Evolutionary conservation across 2,329 filamentous ascomycete species (phyloP).

Genomic region (Sphaerulina populicola): DNA sequence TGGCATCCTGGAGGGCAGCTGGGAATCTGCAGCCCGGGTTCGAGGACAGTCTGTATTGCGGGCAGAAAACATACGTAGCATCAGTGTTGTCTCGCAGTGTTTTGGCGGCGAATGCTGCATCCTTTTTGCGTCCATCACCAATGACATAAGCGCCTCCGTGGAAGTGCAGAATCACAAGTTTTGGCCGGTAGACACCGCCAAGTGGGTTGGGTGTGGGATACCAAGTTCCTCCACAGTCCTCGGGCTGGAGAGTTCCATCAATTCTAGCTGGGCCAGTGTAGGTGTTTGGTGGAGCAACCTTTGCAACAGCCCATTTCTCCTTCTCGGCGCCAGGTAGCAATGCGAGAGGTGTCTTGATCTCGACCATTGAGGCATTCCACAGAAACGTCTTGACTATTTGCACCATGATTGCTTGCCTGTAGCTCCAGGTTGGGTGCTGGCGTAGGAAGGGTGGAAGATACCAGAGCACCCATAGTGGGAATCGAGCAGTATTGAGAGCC

Average conservation of each 20-base stretch:
- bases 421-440: conserved; percentile 36
- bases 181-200: conserved; percentile 15
- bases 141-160: conserved; percentile 45
- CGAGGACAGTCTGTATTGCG: conserved; percentile 44
- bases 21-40: conserved; percentile 43
- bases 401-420: conserved; percentile 34
- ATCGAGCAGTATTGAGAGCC: conserved; percentile 30
- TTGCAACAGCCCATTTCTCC: conserved; percentile 32
- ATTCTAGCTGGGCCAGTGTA: conserved; percentile 21
- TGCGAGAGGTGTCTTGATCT: conserved; percentile 28
- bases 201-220: conserved; percentile 28
- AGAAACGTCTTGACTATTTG: conserved; percentile 32
- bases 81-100: conserved; percentile 32
- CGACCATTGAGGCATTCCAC: conserved; percentile 29
- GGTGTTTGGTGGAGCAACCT: conserved; percentile 11
- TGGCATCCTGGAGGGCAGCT: conserved; percentile 43
- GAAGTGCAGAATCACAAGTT: conserved; percentile 39
- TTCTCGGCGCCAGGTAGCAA: conserved; percentile 34
- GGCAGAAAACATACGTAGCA: conserved; percentile 36
- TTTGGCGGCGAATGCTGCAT: conserved; percentile 30
- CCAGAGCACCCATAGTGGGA: conserved; percentile 37
- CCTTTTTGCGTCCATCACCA: conserved; percentile 36
- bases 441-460: conserved; percentile 34
- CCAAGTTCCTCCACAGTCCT: conserved; percentile 38
- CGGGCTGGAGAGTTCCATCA: conserved; percentile 33